Evolutionary conservation across 2,329 filamentous ascomycete genomes (phyloP).

Genomic region (Alternaria alternata): DNA sequence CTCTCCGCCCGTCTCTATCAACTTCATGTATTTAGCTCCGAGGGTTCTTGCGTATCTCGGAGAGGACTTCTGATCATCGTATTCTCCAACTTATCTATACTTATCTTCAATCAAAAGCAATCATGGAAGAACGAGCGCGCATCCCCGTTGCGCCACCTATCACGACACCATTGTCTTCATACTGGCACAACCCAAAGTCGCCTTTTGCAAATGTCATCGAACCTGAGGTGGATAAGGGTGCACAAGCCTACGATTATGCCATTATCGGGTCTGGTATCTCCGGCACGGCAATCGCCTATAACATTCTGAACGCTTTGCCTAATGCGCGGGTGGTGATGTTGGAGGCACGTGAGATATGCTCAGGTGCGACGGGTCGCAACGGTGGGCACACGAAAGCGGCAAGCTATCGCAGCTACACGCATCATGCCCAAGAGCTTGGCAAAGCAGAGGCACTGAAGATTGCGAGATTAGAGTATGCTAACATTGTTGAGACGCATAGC

Average conservation of each 20-base stretch:
- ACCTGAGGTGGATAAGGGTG: slow-evolving; percentile 32
- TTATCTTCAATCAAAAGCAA: background rate
- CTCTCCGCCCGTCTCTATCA: background rate
- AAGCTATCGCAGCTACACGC: slow-evolving; percentile 61
- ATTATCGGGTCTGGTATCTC: slow-evolving; percentile 54
- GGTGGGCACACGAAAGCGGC: slow-evolving; percentile 61
- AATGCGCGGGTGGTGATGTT: slow-evolving; percentile 46
- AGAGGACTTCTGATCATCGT: accelerated
- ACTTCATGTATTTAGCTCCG: background rate
- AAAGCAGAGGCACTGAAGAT: slow-evolving; percentile 58
- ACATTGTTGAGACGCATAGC: slow-evolving; percentile 63
- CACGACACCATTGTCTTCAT: slow-evolving; percentile 48
- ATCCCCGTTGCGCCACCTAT: slow-evolving; percentile 46
- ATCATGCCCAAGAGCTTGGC: slow-evolving; percentile 58
- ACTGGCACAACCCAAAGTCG: slow-evolving; percentile 53
- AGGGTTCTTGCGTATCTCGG: no score
- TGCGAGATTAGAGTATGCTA: slow-evolving; percentile 51
- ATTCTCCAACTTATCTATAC: background rate
- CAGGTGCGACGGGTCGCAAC: slow-evolving; percentile 54
- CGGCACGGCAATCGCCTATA: slow-evolving; percentile 50
- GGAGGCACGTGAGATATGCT: slow-evolving; percentile 51
- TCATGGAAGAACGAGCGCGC: slow-evolving; percentile 40
- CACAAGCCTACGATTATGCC: slow-evolving; percentile 42
- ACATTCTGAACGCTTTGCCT: slow-evolving; percentile 35
- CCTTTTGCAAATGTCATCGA: slow-evolving; percentile 46